Conservation (phyloP, 2,329 filamentous ascomycete species). For the Beauveria sp. region DNA sequence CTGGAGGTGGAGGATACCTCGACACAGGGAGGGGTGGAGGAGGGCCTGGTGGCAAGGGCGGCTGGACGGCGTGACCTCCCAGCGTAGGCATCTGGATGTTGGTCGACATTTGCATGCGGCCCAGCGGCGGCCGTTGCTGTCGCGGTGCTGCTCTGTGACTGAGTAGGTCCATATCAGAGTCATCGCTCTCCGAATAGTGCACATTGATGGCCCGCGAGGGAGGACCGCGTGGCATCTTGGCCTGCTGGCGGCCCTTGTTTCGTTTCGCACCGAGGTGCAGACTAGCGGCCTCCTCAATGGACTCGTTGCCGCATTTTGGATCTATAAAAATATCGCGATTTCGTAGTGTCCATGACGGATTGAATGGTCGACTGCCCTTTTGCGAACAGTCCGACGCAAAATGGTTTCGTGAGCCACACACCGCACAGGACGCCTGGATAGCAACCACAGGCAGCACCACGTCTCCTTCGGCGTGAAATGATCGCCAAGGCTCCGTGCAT, state of each 20-base stretch:
- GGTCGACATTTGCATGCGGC: slow-evolving; percentile 32
- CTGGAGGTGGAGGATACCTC: slow-evolving; percentile 20
- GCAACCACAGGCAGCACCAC: slow-evolving; percentile 39
- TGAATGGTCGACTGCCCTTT: slow-evolving; percentile 18
- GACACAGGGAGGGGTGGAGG: slow-evolving; percentile 23
- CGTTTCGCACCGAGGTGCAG: slow-evolving; percentile 18
- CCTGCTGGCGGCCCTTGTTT: slow-evolving; percentile 18
- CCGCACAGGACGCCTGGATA: slow-evolving; percentile 47
- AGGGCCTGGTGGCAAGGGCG: slow-evolving; percentile 32
- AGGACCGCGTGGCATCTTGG: slow-evolving; percentile 26
- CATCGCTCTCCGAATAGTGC: slow-evolving; percentile 40
- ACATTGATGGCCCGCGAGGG: slow-evolving; percentile 30
- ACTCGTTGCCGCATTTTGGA: slow-evolving; percentile 29
- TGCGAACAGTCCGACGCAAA: slow-evolving; percentile 48
- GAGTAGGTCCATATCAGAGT: slow-evolving; percentile 38
- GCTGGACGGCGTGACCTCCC: slow-evolving; percentile 18
- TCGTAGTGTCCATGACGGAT: slow-evolving; percentile 44
- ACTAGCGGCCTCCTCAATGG: slow-evolving; percentile 28
- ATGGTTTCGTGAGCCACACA: slow-evolving; percentile 47
- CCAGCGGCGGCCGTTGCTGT: slow-evolving; percentile 20
- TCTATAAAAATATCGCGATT: slow-evolving; percentile 46
- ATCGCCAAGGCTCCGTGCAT: slow-evolving; percentile 56
- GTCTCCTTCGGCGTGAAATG: slow-evolving; percentile 36
- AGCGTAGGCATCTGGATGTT: slow-evolving; percentile 31
- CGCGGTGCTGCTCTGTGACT: slow-evolving; percentile 25